Evolutionary conservation across 305 asterid species (phyloP).

Genomic region (Galium porrigens): DNA sequence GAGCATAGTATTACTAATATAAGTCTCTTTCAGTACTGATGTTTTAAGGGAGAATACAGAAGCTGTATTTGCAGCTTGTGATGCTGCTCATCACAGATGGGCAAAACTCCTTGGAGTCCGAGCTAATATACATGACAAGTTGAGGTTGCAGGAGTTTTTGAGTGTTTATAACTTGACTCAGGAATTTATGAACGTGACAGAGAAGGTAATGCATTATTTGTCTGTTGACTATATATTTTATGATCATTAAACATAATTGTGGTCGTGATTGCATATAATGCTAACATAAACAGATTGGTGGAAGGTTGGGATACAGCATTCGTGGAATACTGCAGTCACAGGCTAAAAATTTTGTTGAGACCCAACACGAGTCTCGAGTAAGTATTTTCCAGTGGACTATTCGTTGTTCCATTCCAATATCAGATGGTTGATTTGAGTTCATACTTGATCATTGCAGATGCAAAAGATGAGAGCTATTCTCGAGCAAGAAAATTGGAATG

Average conservation of each 20-base stretch:
- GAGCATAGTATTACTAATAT: not conserved
- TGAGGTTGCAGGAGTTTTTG: slow-evolving; percentile 76
- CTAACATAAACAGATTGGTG: slow-evolving; percentile 74
- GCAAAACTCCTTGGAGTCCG: slow-evolving; percentile 97
- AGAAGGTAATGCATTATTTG: slow-evolving; percentile 40
- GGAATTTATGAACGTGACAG: slow-evolving; percentile 81
- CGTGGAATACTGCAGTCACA: slow-evolving; percentile 95
- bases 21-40: slow-evolving; percentile 50
- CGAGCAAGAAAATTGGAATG: slow-evolving; percentile 97
- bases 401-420: slow-evolving; percentile 17
- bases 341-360: slow-evolving; percentile 82
- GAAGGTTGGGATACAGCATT: slow-evolving; percentile 96
- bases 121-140: slow-evolving; percentile 71
- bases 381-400: slow-evolving; percentile 26
- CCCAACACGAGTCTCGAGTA: slow-evolving; percentile 94
- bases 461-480: slow-evolving; percentile 82
- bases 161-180: slow-evolving; percentile 71
- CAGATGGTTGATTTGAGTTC: slow-evolving; percentile 20
- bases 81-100: slow-evolving; percentile 99
- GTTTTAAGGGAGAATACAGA: slow-evolving; percentile 88
- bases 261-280: slow-evolving; percentile 29
- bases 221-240: slow-evolving; percentile 15
- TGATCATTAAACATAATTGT: slow-evolving; percentile 7
- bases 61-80: slow-evolving; percentile 95
- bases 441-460: slow-evolving; percentile 43